Evolutionary conservation across 2,329 filamentous ascomycete genomes (phyloP).

Genomic region (Fusarium cicatricum): DNA sequence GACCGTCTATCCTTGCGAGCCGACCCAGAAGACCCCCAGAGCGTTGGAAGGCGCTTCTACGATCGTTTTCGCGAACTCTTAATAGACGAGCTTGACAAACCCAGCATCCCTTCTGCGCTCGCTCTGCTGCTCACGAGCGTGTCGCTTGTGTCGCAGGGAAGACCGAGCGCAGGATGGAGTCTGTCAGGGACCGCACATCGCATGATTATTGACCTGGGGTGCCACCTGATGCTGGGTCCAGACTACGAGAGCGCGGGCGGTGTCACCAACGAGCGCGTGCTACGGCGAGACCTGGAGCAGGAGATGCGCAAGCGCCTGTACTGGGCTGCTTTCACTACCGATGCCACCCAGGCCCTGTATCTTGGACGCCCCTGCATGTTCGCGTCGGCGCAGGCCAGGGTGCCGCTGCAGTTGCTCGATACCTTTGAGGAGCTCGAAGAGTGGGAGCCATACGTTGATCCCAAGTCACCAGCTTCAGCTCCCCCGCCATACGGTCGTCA

Average conservation of each 20-base stretch:
- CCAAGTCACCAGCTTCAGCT: conserved; percentile 37
- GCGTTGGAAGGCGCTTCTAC: conserved; percentile 49
- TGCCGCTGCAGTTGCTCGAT: conserved; percentile 44
- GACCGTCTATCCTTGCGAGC: conserved; percentile 47
- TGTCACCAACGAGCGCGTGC: conserved; percentile 39
- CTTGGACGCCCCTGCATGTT: conserved; percentile 47
- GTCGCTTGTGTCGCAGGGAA: conserved; percentile 45
- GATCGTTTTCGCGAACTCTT: conserved; percentile 49
- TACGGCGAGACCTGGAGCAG: conserved; percentile 42
- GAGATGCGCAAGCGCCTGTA: conserved; percentile 48
- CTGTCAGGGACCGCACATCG: conserved; percentile 49
- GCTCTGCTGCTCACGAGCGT: conserved; percentile 47
- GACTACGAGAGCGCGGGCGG: conserved; percentile 40
- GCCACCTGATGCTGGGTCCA: conserved; percentile 45
- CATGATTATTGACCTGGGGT: conserved; percentile 51
- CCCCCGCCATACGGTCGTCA: conserved; percentile 40
- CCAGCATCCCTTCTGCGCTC: conserved; percentile 49
- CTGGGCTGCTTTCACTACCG: conserved; percentile 47
- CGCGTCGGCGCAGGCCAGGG: conserved; percentile 44
- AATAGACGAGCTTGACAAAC: conserved; percentile 44
- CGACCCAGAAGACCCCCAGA: conserved; percentile 46
- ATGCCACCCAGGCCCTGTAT: conserved; percentile 46
- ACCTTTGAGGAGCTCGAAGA: conserved; percentile 48
- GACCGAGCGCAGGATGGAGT: conserved; percentile 48
- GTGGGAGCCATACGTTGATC: conserved; percentile 46